Evolutionary conservation across 257 asterid species (phyloP).

Genomic region (Rhazya stricta): DNA sequence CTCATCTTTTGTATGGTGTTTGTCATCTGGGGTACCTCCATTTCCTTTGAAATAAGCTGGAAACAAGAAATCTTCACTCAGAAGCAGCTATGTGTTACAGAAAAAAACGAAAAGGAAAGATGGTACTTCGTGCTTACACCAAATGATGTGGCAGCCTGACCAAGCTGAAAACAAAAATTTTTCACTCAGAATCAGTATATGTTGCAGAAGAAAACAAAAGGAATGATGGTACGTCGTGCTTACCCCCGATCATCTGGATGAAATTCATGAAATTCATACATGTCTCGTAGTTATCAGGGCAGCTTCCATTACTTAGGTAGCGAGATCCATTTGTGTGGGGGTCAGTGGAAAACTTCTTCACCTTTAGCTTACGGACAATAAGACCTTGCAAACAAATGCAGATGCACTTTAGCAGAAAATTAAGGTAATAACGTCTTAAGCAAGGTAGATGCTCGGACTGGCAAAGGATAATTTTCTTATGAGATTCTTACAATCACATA

Average conservation of each 20-base stretch:
- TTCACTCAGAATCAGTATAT: too few relatives aligned
- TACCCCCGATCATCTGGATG: constrained; percentile 14
- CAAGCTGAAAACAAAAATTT: too few relatives aligned
- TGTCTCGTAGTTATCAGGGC: constrained; percentile 40
- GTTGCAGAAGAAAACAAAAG: not conserved
- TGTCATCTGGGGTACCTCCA: not conserved
- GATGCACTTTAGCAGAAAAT: not conserved
- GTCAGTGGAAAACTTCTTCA: not conserved
- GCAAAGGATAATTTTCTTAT: not conserved
- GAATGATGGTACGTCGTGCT: not conserved
- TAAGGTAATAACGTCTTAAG: not conserved
- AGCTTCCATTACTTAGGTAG: not conserved
- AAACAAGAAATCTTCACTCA: constrained; percentile 5
- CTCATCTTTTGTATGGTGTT: constrained; percentile 4
- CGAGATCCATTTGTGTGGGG: not conserved
- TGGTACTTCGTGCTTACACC: too few relatives aligned
- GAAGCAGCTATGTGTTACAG: not conserved
- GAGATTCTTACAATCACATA: constrained; percentile 35
- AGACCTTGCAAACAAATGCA: not conserved
- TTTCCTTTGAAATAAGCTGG: constrained; percentile 14
- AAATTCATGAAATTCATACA: constrained; percentile 26
- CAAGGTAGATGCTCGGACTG: not conserved
- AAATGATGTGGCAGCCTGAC: too few relatives aligned
- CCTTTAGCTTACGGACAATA: constrained; percentile 7
- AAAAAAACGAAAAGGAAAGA: too few relatives aligned